These are phyloP conservation scores for Tylopilus rubrobrunneus DNA, from an alignment of 768 basidiomycete genomes.

Conservation along the genomic window DNA sequence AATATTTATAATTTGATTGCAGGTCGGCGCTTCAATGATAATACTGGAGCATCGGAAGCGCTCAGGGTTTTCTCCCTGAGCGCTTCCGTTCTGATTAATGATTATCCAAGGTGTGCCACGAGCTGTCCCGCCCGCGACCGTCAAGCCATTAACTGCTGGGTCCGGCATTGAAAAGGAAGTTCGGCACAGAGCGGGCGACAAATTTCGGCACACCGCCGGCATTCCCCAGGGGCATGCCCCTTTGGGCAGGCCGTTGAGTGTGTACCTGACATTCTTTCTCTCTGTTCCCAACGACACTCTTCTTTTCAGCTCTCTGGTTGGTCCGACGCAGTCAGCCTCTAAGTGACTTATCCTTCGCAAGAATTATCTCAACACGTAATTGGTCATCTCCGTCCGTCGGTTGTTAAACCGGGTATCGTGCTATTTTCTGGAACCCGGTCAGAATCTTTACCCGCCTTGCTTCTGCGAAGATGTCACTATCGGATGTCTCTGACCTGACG, in stretches of 20 bases:
- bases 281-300: not conserved
- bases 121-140: too few species aligned
- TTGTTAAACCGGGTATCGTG: not conserved
- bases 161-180: conserved; percentile 16
- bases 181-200: conserved; percentile 8
- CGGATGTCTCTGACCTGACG: conserved; percentile 46
- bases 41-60: not conserved
- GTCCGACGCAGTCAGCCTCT: not conserved
- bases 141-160: too few species aligned
- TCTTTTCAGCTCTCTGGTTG: not conserved
- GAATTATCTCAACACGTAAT: not conserved
- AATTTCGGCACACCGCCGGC: conserved; percentile 12
- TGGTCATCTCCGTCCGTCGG: not conserved
- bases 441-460: not conserved
- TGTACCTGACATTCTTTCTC: not conserved
- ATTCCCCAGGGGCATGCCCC: conserved; percentile 5
- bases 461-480: conserved; percentile 29
- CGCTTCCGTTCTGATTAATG: not conserved
- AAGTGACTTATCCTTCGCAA: not conserved
- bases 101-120: too few species aligned
- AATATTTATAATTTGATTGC: not conserved
- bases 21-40: conserved; percentile 11
- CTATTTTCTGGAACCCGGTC: not conserved
- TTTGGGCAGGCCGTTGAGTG: not conserved
- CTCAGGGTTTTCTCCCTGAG: not conserved